These are phyloP conservation scores for Tetrahymena elliotti DNA, from an alignment of 73 alveolate species.

Conservation along the genomic window DNA sequence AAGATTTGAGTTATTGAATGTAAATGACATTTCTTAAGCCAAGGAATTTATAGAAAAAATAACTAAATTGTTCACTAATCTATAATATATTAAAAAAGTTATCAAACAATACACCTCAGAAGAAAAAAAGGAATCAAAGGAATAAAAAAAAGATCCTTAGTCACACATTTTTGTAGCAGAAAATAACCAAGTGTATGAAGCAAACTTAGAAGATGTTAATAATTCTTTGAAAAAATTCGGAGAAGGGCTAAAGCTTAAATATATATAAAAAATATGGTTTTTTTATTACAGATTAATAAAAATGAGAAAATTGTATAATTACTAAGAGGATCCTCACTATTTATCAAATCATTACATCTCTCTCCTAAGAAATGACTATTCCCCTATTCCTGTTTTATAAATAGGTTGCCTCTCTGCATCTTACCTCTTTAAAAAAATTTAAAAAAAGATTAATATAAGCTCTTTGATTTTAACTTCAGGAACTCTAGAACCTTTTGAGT, in stretches of 20 bases:
- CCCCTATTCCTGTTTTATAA: not conserved
- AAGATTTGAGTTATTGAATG: not conserved
- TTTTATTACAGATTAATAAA: not conserved
- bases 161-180: not conserved
- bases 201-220: not conserved
- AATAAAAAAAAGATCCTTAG: not conserved
- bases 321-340: not conserved
- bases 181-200: not conserved
- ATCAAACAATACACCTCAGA: not conserved
- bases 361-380: not conserved
- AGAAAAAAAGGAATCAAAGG: not conserved
- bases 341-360: not conserved
- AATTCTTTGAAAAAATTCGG: not conserved
- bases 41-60: not conserved
- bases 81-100: not conserved
- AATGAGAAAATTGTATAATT: not conserved
- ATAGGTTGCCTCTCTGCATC: not conserved
- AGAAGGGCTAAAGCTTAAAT: not conserved
- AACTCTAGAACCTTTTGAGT: constrained; percentile 83
- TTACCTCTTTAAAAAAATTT: not conserved
- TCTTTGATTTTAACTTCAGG: constrained; percentile 88
- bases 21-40: not conserved
- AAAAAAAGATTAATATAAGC: not conserved
- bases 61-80: not conserved
- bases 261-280: not conserved